Evolutionary conservation across 2,329 filamentous ascomycete genomes (phyloP).

Genomic region (Dactylellina drechsleri): DNA sequence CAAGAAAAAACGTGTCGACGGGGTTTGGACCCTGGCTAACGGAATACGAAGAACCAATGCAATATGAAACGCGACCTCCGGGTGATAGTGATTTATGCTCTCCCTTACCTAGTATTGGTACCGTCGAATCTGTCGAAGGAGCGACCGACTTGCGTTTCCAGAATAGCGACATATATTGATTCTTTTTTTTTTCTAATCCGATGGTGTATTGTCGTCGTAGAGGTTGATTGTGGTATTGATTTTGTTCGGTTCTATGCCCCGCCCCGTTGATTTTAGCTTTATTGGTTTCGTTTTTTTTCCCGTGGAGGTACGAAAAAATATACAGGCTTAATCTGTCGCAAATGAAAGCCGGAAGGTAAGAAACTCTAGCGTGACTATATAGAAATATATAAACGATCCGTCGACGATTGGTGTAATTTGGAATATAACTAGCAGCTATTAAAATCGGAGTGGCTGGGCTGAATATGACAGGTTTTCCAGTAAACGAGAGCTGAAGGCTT

Average conservation of each 20-base stretch:
- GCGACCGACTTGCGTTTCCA: slow-evolving; percentile 54
- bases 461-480: neutral
- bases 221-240: too few species aligned
- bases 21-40: slow-evolving; percentile 39
- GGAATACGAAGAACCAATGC: slow-evolving; percentile 36
- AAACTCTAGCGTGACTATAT: neutral
- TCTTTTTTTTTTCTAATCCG: neutral
- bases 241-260: neutral
- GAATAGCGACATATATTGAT: slow-evolving; percentile 42
- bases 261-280: neutral
- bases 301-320: neutral
- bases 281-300: neutral
- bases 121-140: slow-evolving; percentile 53
- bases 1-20: slow-evolving; percentile 24
- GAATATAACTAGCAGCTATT: neutral
- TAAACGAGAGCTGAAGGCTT: neutral
- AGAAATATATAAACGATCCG: neutral
- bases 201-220: too few species aligned
- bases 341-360: neutral
- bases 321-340: neutral
- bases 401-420: slow-evolving; percentile 5
- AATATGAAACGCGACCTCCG: slow-evolving; percentile 2
- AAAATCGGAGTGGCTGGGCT: neutral
- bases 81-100: slow-evolving; percentile 11
- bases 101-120: slow-evolving; percentile 47